A percentile compares a stretch with the other conserved stretches of the same genome.
Conservation (phyloP, 2,329 filamentous ascomycete genomes). For the Xylaria multiplex region DNA sequence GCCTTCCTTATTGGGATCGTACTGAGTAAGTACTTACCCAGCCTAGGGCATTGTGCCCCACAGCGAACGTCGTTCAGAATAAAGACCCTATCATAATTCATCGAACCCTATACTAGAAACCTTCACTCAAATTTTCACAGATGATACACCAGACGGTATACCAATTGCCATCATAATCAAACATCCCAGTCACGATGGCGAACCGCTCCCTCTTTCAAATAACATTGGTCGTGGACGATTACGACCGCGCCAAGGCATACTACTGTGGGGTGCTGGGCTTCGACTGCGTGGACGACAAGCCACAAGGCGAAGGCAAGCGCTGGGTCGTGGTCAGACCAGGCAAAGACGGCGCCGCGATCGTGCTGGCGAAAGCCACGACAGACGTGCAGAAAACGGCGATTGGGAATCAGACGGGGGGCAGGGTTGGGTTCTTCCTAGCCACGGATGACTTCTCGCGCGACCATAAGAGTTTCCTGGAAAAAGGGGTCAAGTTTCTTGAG, state of each 20-base stretch:
- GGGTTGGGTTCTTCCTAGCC: slow-evolving; percentile 33
- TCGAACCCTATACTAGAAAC: neutral
- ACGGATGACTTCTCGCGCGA: slow-evolving; percentile 34
- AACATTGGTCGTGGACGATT: slow-evolving; percentile 31
- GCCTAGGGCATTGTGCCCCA: slow-evolving; percentile 19
- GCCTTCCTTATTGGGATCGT: slow-evolving; percentile 24
- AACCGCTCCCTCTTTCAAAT: slow-evolving; percentile 34
- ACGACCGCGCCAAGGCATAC: slow-evolving; percentile 35
- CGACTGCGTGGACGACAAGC: slow-evolving; percentile 26
- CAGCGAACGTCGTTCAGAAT: slow-evolving; percentile 1
- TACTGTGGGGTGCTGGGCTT: slow-evolving; percentile 34
- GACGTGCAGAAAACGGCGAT: slow-evolving; percentile 25
- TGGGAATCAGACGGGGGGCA: slow-evolving; percentile 30
- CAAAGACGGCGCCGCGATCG: slow-evolving; percentile 25
- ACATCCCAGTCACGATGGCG: slow-evolving; percentile 6
- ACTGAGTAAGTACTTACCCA: slow-evolving; percentile 1
- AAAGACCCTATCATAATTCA: neutral
- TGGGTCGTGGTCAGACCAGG: slow-evolving; percentile 31
- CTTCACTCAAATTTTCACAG: neutral
- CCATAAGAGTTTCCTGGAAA: slow-evolving; percentile 20
- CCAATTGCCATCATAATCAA: neutral
- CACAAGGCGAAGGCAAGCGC: slow-evolving; percentile 29
- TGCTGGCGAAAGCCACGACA: slow-evolving; percentile 31
- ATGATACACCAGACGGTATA: neutral
- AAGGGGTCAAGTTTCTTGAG: slow-evolving; percentile 33